These are phyloP conservation scores for Penicillium fuscoglaucum DNA, from an alignment of 2,329 filamentous ascomycete genomes.

Conservation along the genomic window DNA sequence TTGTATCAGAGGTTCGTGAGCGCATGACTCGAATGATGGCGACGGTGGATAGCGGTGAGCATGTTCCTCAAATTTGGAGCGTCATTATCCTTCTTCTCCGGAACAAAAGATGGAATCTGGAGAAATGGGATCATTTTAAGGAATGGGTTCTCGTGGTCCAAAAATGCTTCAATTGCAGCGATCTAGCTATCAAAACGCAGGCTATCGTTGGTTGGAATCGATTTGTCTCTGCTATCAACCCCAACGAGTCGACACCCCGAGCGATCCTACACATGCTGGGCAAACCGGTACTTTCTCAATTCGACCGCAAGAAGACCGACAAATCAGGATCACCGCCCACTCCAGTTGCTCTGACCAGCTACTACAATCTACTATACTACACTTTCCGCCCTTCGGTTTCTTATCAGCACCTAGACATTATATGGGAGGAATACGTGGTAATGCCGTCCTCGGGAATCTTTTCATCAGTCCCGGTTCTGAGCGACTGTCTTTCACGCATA, in stretches of 20 bases:
- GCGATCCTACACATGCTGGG: slow-evolving; percentile 64
- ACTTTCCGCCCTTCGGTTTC: slow-evolving; percentile 70
- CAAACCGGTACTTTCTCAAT: slow-evolving; percentile 67
- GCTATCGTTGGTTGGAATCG: slow-evolving; percentile 85
- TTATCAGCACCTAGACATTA: slow-evolving; percentile 65
- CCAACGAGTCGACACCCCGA: slow-evolving; percentile 58
- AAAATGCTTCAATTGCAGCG: slow-evolving; percentile 77
- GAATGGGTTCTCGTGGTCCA: slow-evolving; percentile 79
- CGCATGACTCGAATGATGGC: slow-evolving; percentile 67
- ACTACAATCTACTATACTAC: slow-evolving; percentile 82
- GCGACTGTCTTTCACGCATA: slow-evolving; percentile 65
- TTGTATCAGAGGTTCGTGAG: slow-evolving; percentile 68
- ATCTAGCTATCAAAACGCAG: slow-evolving; percentile 68
- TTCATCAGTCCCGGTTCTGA: slow-evolving; percentile 50
- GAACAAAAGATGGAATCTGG: slow-evolving; percentile 57
- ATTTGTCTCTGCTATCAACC: slow-evolving; percentile 71
- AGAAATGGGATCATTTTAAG: slow-evolving; percentile 69
- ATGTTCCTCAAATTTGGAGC: slow-evolving; percentile 88
- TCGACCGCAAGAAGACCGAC: slow-evolving; percentile 64
- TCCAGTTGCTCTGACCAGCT: slow-evolving; percentile 67
- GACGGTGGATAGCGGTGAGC: slow-evolving; percentile 58
- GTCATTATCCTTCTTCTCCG: slow-evolving; percentile 76
- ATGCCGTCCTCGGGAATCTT: slow-evolving; percentile 63
- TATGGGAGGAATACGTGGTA: slow-evolving; percentile 75
- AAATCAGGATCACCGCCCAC: slow-evolving; percentile 48